Evolutionary conservation across 305 asterid genomes (phyloP).

Genomic region (Fraxinus platypoda): DNA sequence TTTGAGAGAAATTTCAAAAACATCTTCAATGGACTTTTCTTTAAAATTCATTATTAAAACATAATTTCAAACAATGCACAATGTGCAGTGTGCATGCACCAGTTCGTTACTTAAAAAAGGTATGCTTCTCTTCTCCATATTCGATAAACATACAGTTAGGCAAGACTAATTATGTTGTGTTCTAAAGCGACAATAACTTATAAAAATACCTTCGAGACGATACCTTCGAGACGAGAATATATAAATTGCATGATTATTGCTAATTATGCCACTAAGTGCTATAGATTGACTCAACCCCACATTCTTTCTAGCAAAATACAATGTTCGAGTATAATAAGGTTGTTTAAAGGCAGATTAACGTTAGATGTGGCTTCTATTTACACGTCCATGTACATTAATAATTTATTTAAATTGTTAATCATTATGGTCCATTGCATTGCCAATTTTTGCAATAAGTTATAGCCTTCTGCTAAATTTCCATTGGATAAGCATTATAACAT

Average conservation of each 20-base stretch:
- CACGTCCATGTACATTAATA: neutral
- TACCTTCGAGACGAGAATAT: neutral
- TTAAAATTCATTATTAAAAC: neutral
- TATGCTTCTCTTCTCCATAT: neutral
- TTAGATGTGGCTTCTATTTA: neutral
- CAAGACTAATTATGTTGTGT: neutral
- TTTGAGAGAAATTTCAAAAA: neutral
- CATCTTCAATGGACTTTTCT: neutral
- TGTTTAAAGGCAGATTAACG: neutral
- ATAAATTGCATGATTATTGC: neutral
- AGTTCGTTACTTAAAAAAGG: neutral
- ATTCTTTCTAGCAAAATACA: neutral
- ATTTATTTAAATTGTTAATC: neutral
- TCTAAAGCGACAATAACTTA: neutral
- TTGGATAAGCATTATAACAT: neutral
- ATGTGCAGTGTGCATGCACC: neutral
- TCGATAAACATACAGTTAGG: neutral
- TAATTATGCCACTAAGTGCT: neutral
- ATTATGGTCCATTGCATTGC: neutral
- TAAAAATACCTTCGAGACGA: neutral
- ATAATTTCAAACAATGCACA: neutral
- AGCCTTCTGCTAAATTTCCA: neutral
- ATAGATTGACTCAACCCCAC: neutral
- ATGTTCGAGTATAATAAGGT: slow-evolving; percentile 1
- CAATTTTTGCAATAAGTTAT: neutral